Evolutionary conservation across 164 flowering plant species (phyloP).

Genomic region (Magnolia kwangsiensis): DNA sequence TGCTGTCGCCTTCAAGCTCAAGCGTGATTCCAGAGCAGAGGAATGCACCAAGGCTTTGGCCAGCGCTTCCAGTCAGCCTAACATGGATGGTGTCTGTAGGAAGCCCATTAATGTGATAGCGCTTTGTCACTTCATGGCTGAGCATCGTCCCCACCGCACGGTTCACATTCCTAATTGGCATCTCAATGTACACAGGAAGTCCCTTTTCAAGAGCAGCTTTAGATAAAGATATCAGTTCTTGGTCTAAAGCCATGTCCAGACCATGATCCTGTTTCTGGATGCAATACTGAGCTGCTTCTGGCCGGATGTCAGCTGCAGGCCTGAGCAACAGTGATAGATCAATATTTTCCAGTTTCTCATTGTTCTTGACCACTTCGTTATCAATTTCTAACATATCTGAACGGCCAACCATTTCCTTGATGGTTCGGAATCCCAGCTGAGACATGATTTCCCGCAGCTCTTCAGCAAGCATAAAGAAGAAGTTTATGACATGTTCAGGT

Average conservation of each 20-base stretch:
- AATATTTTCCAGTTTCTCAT: slow-evolving; percentile 89
- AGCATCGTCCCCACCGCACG: slow-evolving; percentile 99
- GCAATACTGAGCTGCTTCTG: slow-evolving; percentile 91
- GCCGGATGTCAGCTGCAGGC: slow-evolving; percentile 88
- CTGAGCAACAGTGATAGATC: slow-evolving; percentile 77
- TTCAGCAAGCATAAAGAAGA: slow-evolving; percentile 98
- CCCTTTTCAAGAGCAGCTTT: slow-evolving; percentile 69
- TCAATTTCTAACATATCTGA: slow-evolving; percentile 97
- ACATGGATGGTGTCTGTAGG: slow-evolving; percentile 88
- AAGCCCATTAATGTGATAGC: slow-evolving; percentile 72
- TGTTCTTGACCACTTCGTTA: slow-evolving; percentile 56
- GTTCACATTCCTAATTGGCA: slow-evolving; percentile 71
- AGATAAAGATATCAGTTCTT: slow-evolving; percentile 58
- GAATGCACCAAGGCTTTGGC: slow-evolving; percentile 98
- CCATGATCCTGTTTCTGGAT: slow-evolving; percentile 96
- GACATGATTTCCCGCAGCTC: slow-evolving; percentile 97
- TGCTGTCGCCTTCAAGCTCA: slow-evolving; percentile 99
- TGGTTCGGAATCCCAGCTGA: slow-evolving; percentile 73
- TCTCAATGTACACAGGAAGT: slow-evolving; percentile 83
- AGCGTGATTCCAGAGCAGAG: slow-evolving; percentile 87
- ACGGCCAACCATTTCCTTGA: slow-evolving; percentile 95
- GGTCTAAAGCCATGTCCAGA: slow-evolving; percentile 90
- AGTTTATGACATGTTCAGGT: slow-evolving; percentile 96
- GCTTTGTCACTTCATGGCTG: slow-evolving; percentile 97
- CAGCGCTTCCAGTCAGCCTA: slow-evolving; percentile 92